Base-by-base conservation (phyloP, 2,329 filamentous ascomycete genomes). In the Pseudofabraea citricarpa region DNA sequence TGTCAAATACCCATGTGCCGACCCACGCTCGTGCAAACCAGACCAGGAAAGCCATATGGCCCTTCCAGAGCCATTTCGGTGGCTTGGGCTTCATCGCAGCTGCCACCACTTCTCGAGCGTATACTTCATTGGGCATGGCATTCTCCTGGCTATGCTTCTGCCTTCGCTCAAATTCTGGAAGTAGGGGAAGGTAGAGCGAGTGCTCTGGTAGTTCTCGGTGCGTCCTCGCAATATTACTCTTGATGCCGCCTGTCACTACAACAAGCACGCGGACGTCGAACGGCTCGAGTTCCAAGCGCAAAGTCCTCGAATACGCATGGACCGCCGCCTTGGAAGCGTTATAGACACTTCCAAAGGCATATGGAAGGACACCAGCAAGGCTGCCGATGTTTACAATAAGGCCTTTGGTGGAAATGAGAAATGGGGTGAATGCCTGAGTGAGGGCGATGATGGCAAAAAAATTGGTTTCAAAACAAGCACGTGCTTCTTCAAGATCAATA, bases 311-410 rank as follows among this genome's bases (percentile, higher is more conserved):
- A 23, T 45, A 41, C 8, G 36, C 23, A 19, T 46, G 23, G 2
- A 50, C 15, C 5, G 48, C 48, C 10, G 48, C 45, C 43, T 50
- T 50, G 23, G 29, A 39, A 16, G 48, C 42, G 31, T 43, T 43
- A 75, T 95, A 45, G 29, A 46, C 22, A 41, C 21, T 19, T 26
- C 43, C 89, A 35, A 87, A 87, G 1, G 82, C 73, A 64, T 35
- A 44, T 19, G 45, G 47, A 9, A 35, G 21, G n/a, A 29, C 24
- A 19, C 38, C 38, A 24, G 33, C 42, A 8, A 59, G 43, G 16
- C 66, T 69, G 33, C 67, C 67, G 45, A 70, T 58, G 42, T 70
- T 66, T 15, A 71, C 62, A 48, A 71, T 68, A 3, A 62, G 68
- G 21, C 69, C 69, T 20, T 46, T 36, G 27, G 48, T 24, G n/a